Conservation (phyloP, 306 rosid genomes). For the Cicer arietinum region DNA sequence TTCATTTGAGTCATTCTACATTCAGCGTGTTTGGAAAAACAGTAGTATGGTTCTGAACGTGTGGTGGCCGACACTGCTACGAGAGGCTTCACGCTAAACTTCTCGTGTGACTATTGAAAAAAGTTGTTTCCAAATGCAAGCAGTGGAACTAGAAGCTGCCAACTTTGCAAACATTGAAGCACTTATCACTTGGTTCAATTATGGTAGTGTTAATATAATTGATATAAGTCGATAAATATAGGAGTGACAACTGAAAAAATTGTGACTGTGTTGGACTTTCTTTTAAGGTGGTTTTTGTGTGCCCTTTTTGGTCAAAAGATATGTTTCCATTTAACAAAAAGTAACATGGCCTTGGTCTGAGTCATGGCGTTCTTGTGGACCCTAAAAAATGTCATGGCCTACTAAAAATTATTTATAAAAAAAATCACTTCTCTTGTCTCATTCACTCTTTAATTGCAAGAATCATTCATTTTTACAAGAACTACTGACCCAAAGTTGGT, state of each 20-base stretch:
- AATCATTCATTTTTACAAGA: background rate
- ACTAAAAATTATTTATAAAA: background rate
- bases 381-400: too few relatives aligned
- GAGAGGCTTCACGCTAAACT: background rate
- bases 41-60: background rate
- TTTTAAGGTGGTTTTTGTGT: background rate
- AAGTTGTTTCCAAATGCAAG: background rate
- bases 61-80: too few relatives aligned
- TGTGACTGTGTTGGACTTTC: background rate
- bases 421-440: background rate
- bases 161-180: slow-evolving; percentile 12
- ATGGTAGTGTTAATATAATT: slow-evolving; percentile 33
- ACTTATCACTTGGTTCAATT: slow-evolving; percentile 34
- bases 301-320: background rate
- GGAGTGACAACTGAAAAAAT: background rate
- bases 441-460: background rate
- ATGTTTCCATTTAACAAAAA: background rate
- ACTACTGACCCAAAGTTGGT: background rate
- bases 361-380: background rate
- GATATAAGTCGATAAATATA: slow-evolving; percentile 19
- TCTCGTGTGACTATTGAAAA: background rate
- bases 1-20: background rate
- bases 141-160: slow-evolving; percentile 30
- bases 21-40: background rate
- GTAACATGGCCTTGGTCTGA: background rate